Evolutionary conservation across 2,329 filamentous ascomycete genomes (phyloP).

Genomic region (Colletotrichum sp.): DNA sequence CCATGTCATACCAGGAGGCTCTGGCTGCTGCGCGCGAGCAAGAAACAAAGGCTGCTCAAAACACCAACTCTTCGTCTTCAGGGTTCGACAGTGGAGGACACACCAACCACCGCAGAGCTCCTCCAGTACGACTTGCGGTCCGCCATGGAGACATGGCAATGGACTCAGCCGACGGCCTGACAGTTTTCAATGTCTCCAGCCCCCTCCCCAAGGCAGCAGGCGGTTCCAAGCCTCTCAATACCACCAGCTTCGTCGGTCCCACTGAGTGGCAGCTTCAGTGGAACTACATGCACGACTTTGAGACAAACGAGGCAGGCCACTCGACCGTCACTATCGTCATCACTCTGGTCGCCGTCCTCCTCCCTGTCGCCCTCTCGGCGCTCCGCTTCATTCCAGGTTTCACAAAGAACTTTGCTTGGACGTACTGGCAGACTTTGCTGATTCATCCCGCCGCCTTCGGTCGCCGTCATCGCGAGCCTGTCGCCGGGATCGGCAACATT

Average conservation of each 20-base stretch:
- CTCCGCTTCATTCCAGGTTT: conserved; percentile 39
- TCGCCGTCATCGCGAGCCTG: conserved; percentile 34
- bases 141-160: conserved; percentile 18
- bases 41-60: conserved; percentile 18
- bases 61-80: neutral
- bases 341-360: conserved; percentile 31
- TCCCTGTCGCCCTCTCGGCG: conserved; percentile 36
- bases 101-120: neutral
- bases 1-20: conserved; percentile 4
- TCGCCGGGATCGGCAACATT: conserved; percentile 30
- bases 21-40: conserved; percentile 22
- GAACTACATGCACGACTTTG: conserved; percentile 57
- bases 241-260: neutral
- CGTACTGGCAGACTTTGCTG: conserved; percentile 23
- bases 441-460: conserved; percentile 36
- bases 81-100: neutral
- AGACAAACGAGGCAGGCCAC: conserved; percentile 44
- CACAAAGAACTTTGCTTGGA: neutral
- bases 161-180: neutral
- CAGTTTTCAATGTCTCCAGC: conserved; percentile 31
- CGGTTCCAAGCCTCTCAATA: conserved; percentile 18
- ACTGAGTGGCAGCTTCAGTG: conserved; percentile 38
- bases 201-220: conserved; percentile 29
- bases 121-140: neutral
- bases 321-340: conserved; percentile 26